A percentile compares a stretch with the other conserved stretches of the same genome.
phyloP scores from a whole-genome alignment of 352 stramenopile genomes.

The Pythium periplocum region DNA sequence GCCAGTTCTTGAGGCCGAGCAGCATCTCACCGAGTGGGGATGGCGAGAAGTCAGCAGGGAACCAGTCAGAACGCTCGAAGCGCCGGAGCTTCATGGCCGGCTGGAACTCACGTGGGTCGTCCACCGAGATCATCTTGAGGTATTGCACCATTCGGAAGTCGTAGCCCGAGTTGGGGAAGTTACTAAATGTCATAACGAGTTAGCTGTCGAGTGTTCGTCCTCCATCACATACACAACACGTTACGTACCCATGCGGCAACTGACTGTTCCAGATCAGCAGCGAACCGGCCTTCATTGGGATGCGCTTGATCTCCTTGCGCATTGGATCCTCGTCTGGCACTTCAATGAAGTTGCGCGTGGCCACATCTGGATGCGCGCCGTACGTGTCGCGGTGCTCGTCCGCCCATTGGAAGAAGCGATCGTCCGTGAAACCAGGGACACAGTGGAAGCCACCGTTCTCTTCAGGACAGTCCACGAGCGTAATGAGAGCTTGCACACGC shows the following conservation, averaged over 20 bases:
- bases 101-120: conserved; percentile 31
- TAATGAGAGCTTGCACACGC: conserved; percentile 36
- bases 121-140: conserved; percentile 43
- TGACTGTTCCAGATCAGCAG: conserved; percentile 49
- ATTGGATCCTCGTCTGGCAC: conserved; percentile 37
- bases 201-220: not conserved
- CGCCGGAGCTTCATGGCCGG: conserved; percentile 29
- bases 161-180: conserved; percentile 39
- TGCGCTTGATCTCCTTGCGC: conserved; percentile 25
- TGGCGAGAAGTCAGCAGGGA: conserved; percentile 28
- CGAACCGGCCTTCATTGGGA: conserved; percentile 39
- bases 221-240: too few relatives aligned
- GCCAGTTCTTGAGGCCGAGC: conserved; percentile 32
- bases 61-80: conserved; percentile 33
- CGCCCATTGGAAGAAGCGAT: conserved; percentile 41
- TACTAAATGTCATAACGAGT: conserved; percentile 13
- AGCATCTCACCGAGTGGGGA: conserved; percentile 28
- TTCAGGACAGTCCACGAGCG: conserved; percentile 34
- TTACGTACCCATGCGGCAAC: conserved; percentile 28
- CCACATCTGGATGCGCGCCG: conserved; percentile 25
- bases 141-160: conserved; percentile 54
- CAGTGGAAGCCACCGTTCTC: conserved; percentile 45
- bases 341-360: conserved; percentile 38
- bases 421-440: conserved; percentile 38
- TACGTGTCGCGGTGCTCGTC: conserved; percentile 25